Percentiles rank a stretch among this genome's conserved stretches.
Conservation (phyloP, 2,329 filamentous ascomycete species). For the Pyricularia grisea region DNA sequence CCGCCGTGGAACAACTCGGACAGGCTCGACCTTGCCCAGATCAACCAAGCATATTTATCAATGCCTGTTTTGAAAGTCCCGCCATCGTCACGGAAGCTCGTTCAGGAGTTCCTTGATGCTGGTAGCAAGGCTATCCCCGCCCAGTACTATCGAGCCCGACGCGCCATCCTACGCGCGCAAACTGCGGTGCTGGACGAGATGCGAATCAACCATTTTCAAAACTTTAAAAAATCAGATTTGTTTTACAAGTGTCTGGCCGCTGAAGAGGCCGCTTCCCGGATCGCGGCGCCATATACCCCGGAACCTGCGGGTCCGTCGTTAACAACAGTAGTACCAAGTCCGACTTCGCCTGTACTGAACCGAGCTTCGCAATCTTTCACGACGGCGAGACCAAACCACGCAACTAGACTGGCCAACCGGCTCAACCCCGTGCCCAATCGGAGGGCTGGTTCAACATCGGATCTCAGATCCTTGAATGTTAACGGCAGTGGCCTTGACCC, state of each 20-base stretch:
- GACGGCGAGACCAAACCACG: constrained; percentile 30
- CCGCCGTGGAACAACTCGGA: constrained; percentile 75
- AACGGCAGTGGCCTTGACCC: constrained; percentile 30
- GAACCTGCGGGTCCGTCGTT: constrained; percentile 11
- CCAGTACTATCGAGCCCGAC: constrained; percentile 76
- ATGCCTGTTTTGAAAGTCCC: constrained; percentile 74
- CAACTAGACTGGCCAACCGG: constrained; percentile 30
- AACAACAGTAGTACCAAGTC: constrained; percentile 3
- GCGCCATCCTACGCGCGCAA: constrained; percentile 73
- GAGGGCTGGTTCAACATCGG: constrained; percentile 37
- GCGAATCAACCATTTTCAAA: constrained; percentile 68
- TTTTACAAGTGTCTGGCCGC: constrained; percentile 95
- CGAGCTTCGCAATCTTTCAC: constrained; percentile 25
- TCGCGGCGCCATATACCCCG: constrained; percentile 10
- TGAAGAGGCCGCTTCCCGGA: constrained; percentile 53
- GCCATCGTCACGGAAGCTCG: constrained; percentile 56
- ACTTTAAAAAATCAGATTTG: constrained; percentile 85
- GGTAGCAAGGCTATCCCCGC: constrained; percentile 66
- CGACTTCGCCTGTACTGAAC: constrained; percentile 8
- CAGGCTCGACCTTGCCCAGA: constrained; percentile 78
- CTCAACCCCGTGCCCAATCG: constrained; percentile 21
- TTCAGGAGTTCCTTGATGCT: constrained; percentile 69
- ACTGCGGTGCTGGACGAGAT: constrained; percentile 77
- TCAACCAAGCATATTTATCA: constrained; percentile 80
- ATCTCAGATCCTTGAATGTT: constrained; percentile 28